Evolutionary conservation across 805 yeast genomes (phyloP).

Genomic region (Spathaspora boniae): DNA sequence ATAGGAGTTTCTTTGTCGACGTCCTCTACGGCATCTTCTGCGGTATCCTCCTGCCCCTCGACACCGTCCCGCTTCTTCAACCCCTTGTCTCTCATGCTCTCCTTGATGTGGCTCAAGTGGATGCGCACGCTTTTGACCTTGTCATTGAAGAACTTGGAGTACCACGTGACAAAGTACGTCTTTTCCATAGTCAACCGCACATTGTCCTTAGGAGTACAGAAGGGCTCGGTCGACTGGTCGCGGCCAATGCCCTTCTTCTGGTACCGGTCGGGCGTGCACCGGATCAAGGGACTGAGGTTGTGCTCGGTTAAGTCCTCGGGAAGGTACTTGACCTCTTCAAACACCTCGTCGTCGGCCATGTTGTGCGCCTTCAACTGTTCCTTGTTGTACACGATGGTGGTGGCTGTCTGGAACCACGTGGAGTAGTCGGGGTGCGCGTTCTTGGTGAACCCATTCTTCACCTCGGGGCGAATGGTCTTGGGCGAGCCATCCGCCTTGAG

Average conservation of each 20-base stretch:
- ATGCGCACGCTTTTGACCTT: slow-evolving; percentile 59
- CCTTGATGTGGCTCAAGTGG: slow-evolving; percentile 65
- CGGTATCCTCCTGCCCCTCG: slow-evolving; percentile 8
- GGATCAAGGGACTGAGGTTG: slow-evolving; percentile 67
- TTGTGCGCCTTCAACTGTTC: slow-evolving; percentile 71
- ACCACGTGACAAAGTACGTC: slow-evolving; percentile 82
- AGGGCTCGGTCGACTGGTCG: slow-evolving; percentile 63
- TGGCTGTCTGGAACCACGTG: slow-evolving; percentile 72
- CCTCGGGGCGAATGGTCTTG: slow-evolving; percentile 71
- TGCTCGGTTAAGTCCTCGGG: slow-evolving; percentile 76
- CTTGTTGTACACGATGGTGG: slow-evolving; percentile 53
- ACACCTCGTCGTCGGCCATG: slow-evolving; percentile 57
- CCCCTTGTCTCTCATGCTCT: slow-evolving; percentile 53
- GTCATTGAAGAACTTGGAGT: slow-evolving; percentile 55
- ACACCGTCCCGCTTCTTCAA: slow-evolving; percentile 38
- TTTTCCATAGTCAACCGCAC: slow-evolving; percentile 52
- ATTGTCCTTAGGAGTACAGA: slow-evolving; percentile 76
- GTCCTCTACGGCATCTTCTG: not conserved
- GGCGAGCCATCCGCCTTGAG: slow-evolving; percentile 76
- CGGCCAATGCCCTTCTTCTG: slow-evolving; percentile 61
- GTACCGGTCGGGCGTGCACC: slow-evolving; percentile 82
- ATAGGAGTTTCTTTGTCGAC: not conserved
- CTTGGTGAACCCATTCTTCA: slow-evolving; percentile 67
- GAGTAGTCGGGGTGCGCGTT: slow-evolving; percentile 69
- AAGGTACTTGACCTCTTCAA: slow-evolving; percentile 50